A percentile compares a stretch with the other conserved stretches of the same genome.
Conservation (phyloP, 169 alveolate species). For the Cryptosporidium sp. region DNA sequence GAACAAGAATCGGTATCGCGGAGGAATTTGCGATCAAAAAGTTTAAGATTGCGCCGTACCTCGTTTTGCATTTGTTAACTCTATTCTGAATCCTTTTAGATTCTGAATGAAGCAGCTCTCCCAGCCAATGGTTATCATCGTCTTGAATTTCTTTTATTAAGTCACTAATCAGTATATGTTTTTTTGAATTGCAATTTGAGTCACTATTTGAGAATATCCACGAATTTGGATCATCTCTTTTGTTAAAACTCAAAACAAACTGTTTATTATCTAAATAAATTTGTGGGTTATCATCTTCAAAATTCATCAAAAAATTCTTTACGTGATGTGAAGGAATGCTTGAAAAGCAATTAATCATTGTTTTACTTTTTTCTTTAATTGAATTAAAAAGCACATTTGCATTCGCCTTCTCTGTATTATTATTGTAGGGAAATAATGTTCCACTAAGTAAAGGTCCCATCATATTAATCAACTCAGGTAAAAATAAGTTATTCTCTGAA, state of each 20-base stretch:
- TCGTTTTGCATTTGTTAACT: slow-evolving; percentile 36
- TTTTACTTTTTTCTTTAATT: slow-evolving; percentile 38
- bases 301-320: slow-evolving; percentile 27
- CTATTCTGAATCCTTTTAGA: slow-evolving; percentile 58
- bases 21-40: slow-evolving; percentile 62
- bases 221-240: slow-evolving; percentile 58
- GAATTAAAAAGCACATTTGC: slow-evolving; percentile 44
- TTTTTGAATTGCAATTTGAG: neutral
- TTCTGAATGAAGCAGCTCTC: slow-evolving; percentile 44
- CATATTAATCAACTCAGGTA: slow-evolving; percentile 56
- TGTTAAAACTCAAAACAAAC: slow-evolving; percentile 36
- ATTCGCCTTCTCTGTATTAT: slow-evolving; percentile 15
- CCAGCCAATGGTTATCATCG: slow-evolving; percentile 62
- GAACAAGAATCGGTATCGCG: slow-evolving; percentile 42
- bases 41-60: slow-evolving; percentile 69
- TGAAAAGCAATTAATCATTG: slow-evolving; percentile 36
- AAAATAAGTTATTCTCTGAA: slow-evolving; percentile 36
- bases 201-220: slow-evolving; percentile 10
- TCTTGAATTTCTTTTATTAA: slow-evolving; percentile 35
- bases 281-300: slow-evolving; percentile 41
- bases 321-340: slow-evolving; percentile 37
- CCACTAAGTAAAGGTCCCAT: slow-evolving; percentile 73
- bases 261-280: slow-evolving; percentile 56
- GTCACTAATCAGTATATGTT: slow-evolving; percentile 36
- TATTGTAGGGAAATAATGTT: slow-evolving; percentile 63